Conservation (phyloP, 1,284 basidiomycete genomes). For the Marasmius sp. region DNA sequence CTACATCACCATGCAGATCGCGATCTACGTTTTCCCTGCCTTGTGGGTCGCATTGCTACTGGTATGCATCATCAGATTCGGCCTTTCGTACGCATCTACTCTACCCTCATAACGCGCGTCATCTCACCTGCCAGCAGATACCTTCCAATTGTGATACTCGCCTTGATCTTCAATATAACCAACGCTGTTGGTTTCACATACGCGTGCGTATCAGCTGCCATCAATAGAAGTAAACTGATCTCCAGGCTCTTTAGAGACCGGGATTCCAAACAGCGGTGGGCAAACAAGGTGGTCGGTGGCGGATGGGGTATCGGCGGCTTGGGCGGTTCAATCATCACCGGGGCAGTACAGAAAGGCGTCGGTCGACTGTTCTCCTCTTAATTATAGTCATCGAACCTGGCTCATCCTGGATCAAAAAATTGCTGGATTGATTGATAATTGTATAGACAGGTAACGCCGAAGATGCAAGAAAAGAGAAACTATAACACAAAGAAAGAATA, state of each 20-base stretch:
- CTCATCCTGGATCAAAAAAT: neutral
- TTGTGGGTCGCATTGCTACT: conserved; percentile 86
- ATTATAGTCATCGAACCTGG: neutral
- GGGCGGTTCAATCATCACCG: conserved; percentile 76
- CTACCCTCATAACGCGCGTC: conserved; percentile 9
- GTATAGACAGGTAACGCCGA: neutral
- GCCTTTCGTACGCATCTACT: conserved; percentile 65
- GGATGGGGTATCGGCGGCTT: conserved; percentile 69
- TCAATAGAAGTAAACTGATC: neutral
- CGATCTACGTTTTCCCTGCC: conserved; percentile 86
- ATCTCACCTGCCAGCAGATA: conserved; percentile 48
- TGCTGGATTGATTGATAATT: neutral
- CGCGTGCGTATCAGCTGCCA: conserved; percentile 53
- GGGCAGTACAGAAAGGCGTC: conserved; percentile 80
- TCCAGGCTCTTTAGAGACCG: conserved; percentile 60
- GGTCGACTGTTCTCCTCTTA: conserved; percentile 64
- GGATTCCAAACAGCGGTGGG: conserved; percentile 86
- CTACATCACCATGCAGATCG: conserved; percentile 52
- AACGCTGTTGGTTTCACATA: conserved; percentile 93
- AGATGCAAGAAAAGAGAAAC: neutral
- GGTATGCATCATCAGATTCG: conserved; percentile 86
- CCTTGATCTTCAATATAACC: conserved; percentile 89
- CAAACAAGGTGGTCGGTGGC: conserved; percentile 61
- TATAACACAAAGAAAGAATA: neutral
- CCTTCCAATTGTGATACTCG: conserved; percentile 85